These are phyloP conservation scores for Cladophialophora yegresii DNA, from an alignment of 2,329 filamentous ascomycete species.

Conservation along the genomic window DNA sequence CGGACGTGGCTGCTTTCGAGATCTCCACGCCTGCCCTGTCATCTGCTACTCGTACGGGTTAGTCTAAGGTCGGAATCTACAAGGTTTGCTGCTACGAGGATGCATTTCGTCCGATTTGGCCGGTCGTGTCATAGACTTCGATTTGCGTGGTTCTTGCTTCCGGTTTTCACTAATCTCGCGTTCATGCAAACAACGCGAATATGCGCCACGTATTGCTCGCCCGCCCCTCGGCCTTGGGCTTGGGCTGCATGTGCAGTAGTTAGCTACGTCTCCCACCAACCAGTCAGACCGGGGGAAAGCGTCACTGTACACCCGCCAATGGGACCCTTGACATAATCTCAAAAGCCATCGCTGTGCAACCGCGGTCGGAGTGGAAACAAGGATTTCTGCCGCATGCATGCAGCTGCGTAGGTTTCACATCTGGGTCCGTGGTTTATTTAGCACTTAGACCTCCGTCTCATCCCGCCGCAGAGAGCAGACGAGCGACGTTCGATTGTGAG, in stretches of 20 bases:
- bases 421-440: constrained; percentile 19
- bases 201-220: constrained; percentile 1
- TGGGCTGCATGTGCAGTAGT: constrained; percentile 7
- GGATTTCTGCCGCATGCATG: constrained; percentile 28
- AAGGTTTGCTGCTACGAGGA: constrained; percentile 5
- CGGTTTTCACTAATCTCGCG: constrained; percentile 2
- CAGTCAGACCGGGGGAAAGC: neutral
- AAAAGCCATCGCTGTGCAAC: constrained; percentile 25
- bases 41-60: neutral
- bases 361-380: constrained; percentile 24
- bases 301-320: constrained; percentile 17
- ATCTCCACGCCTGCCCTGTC: constrained; percentile 25
- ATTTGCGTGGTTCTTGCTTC: neutral
- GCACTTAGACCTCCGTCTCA: neutral
- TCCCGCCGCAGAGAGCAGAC: neutral
- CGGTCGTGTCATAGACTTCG: neutral
- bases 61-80: neutral
- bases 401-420: constrained; percentile 26
- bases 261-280: constrained; percentile 2
- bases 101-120: neutral
- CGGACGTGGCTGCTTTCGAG: constrained; percentile 18
- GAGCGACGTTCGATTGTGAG: neutral
- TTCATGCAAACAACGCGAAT: constrained; percentile 6
- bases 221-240: neutral
- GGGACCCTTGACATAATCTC: constrained; percentile 24